Evolutionary conservation across 768 basidiomycete species (phyloP).

Genomic region (Podaxis rugospora): DNA sequence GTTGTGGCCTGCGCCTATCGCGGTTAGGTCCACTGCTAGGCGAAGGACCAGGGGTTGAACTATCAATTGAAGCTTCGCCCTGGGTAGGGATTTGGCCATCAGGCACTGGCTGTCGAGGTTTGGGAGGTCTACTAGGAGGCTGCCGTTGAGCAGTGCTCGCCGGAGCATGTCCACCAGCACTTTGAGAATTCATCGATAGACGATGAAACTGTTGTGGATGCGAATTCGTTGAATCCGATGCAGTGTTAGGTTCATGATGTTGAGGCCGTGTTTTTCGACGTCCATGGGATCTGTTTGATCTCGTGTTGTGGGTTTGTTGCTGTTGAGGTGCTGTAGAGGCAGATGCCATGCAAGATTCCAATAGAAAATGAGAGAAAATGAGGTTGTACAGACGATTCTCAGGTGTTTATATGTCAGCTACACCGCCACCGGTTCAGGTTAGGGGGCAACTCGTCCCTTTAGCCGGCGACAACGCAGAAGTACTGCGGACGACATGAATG

Average conservation of each 20-base stretch:
- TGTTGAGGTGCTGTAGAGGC: background rate
- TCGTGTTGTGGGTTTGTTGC: background rate
- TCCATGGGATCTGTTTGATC: background rate
- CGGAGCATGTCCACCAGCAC: background rate
- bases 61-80: background rate
- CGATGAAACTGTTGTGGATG: background rate
- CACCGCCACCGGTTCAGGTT: conserved; percentile 6
- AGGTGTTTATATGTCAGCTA: conserved; percentile 1
- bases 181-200: background rate
- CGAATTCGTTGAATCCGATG: background rate
- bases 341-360: no score
- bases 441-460: background rate
- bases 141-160: background rate
- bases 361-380: background rate
- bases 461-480: background rate
- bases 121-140: background rate
- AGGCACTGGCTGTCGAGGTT: background rate
- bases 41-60: background rate
- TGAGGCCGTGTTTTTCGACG: conserved; percentile 7
- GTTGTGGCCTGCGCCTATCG: background rate
- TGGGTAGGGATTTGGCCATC: background rate
- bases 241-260: background rate
- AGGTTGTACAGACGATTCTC: background rate
- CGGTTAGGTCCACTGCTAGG: background rate
- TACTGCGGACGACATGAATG: background rate